A percentile compares a stretch with the other conserved stretches of the same genome.
phyloP scores from a whole-genome alignment of 257 asterid species.

The Datura wrightii region DNA sequence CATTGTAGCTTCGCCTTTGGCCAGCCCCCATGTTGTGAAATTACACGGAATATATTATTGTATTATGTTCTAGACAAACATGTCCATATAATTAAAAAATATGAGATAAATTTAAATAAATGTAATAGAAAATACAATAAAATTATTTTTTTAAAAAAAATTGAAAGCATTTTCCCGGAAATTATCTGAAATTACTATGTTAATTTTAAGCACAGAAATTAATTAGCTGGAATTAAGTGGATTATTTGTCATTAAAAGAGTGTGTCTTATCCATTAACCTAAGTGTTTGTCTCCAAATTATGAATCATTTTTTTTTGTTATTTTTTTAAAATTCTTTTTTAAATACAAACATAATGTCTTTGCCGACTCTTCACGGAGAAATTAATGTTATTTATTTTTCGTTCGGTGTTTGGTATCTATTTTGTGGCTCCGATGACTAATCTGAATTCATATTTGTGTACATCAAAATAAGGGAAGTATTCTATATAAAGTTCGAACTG shows the following conservation, averaged over 20 bases:
- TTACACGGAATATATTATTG: too few species aligned
- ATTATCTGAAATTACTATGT: slow-evolving; percentile 14
- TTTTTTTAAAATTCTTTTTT: background rate
- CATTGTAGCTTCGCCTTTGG: too few species aligned
- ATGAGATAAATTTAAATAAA: background rate
- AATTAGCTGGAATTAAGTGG: slow-evolving; percentile 26
- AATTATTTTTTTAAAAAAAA: background rate
- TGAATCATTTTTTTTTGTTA: background rate
- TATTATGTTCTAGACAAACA: background rate
- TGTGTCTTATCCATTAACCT: slow-evolving; percentile 2
- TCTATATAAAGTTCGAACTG: too few species aligned
- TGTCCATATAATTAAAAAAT: background rate
- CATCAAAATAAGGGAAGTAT: too few species aligned
- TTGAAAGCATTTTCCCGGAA: background rate
- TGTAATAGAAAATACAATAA: background rate
- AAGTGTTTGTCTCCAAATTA: slow-evolving; percentile 3
- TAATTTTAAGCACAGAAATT: background rate
- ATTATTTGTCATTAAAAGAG: background rate
- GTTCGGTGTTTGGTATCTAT: too few species aligned
- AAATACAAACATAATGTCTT: background rate
- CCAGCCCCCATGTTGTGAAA: too few species aligned
- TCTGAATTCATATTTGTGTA: too few species aligned
- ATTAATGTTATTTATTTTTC: background rate
- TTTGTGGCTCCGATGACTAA: too few species aligned
- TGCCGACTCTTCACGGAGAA: background rate